These are phyloP conservation scores for Rhizopogon vesiculosus DNA, from an alignment of 768 basidiomycete genomes.

Conservation along the genomic window DNA sequence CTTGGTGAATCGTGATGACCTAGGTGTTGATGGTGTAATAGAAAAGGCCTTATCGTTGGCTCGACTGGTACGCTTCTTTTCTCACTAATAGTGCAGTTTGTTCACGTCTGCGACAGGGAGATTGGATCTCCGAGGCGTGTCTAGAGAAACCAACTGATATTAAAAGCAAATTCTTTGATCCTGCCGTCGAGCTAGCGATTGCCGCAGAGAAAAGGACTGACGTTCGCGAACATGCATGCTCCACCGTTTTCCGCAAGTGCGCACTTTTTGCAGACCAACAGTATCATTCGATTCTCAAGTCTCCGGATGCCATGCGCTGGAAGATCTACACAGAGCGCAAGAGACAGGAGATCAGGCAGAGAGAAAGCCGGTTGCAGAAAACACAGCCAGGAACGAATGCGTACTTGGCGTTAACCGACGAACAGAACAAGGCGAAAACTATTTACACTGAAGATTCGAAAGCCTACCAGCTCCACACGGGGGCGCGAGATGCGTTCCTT, in stretches of 20 bases:
- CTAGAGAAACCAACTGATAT: constrained; percentile 76
- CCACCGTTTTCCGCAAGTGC: constrained; percentile 71
- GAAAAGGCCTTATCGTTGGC: constrained; percentile 48
- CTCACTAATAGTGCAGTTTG: not conserved
- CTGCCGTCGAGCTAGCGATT: constrained; percentile 40
- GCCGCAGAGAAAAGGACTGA: constrained; percentile 17
- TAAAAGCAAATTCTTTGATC: constrained; percentile 61
- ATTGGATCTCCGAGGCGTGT: constrained; percentile 87
- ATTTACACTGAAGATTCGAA: constrained; percentile 52
- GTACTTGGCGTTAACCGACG: constrained; percentile 28
- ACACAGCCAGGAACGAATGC: constrained; percentile 14
- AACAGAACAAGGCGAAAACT: constrained; percentile 38
- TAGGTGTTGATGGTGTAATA: constrained; percentile 6
- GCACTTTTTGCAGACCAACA: constrained; percentile 90
- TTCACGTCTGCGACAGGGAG: constrained; percentile 50
- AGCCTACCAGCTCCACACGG: constrained; percentile 34
- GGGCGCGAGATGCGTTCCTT: constrained; percentile 57
- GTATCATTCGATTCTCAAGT: constrained; percentile 64
- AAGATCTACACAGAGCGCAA: constrained; percentile 74
- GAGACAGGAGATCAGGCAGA: constrained; percentile 57
- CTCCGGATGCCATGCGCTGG: constrained; percentile 65
- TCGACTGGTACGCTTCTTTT: constrained; percentile 48
- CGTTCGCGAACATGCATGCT: constrained; percentile 29
- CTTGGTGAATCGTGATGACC: constrained; percentile 17
- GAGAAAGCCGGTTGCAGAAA: constrained; percentile 32